phyloP scores from a whole-genome alignment of 202 grass and related monocot genomes.

The Hordeum pubiflorum region DNA sequence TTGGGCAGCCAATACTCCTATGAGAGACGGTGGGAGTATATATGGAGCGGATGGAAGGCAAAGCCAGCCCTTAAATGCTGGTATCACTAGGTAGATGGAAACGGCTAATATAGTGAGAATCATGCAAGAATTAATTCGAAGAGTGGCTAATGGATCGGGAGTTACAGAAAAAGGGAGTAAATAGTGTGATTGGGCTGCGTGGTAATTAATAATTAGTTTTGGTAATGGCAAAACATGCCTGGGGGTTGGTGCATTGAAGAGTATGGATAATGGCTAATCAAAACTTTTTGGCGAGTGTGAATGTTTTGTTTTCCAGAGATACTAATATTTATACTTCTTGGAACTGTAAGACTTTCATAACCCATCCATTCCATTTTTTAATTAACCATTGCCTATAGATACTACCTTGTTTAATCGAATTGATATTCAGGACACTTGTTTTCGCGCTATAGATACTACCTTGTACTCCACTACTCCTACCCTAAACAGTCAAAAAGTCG shows the following conservation, averaged over 20 bases:
- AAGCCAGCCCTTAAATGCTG: slow-evolving; percentile 32
- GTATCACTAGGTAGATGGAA: slow-evolving; percentile 39
- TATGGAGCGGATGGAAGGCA: slow-evolving; percentile 14
- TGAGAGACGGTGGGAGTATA: background rate
- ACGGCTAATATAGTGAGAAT: slow-evolving; percentile 14
- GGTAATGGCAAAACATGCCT: slow-evolving; percentile 26
- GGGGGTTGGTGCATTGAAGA: slow-evolving; percentile 27
- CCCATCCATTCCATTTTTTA: background rate
- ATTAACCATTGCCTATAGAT: background rate
- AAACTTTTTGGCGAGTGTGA: slow-evolving; percentile 14
- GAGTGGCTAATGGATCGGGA: slow-evolving; percentile 35
- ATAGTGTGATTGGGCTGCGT: slow-evolving; percentile 1
- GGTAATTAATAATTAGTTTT: slow-evolving; percentile 34
- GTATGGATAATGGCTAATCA: slow-evolving; percentile 10
- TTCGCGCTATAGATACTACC: no score
- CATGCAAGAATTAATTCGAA: slow-evolving; percentile 25
- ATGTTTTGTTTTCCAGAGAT: background rate
- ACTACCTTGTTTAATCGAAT: background rate
- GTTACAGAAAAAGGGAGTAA: slow-evolving; percentile 30
- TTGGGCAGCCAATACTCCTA: background rate
- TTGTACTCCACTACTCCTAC: background rate
- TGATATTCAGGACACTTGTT: no score
- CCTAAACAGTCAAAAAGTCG: background rate
- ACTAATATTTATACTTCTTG: background rate
- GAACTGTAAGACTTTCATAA: background rate